Percentiles rank a stretch among this genome's conserved stretches.
Conservation (phyloP, 2,329 filamentous ascomycete species). For the Parastagonospora avenae region DNA sequence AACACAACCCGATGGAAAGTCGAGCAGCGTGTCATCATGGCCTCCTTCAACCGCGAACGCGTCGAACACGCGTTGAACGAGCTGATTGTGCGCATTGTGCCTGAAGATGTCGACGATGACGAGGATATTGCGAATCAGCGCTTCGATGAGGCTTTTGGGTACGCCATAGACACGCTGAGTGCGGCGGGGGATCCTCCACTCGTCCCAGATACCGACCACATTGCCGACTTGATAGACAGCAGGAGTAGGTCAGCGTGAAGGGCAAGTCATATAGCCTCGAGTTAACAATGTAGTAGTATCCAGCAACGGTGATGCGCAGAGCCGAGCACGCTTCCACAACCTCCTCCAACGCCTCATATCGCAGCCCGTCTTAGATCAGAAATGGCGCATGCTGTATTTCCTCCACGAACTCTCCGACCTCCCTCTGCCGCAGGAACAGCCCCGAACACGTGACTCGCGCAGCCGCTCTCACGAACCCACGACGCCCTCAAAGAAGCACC, state of each 20-base stretch:
- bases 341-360: constrained; percentile 87
- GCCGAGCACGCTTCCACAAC: constrained; percentile 82
- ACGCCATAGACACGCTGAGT: constrained; percentile 55
- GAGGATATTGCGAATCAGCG: constrained; percentile 71
- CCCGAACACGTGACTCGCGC: constrained; percentile 14
- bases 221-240: constrained; percentile 88
- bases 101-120: constrained; percentile 67
- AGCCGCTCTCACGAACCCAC: constrained; percentile 27
- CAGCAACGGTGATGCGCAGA: constrained; percentile 65
- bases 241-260: constrained; percentile 54
- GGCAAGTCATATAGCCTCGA: background rate
- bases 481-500: constrained; percentile 36
- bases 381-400: constrained; percentile 95
- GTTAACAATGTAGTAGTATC: constrained; percentile 59
- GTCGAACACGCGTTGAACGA: constrained; percentile 80
- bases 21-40: constrained; percentile 38
- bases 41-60: constrained; percentile 57
- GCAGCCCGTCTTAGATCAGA: constrained; percentile 90
- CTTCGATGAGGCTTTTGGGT: constrained; percentile 65
- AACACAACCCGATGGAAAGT: constrained; percentile 2
- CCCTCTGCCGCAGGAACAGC: constrained; percentile 20
- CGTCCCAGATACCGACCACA: constrained; percentile 82
- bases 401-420: constrained; percentile 80
- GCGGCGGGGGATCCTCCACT: constrained; percentile 57
- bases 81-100: constrained; percentile 76